Conservation (phyloP, 2,329 filamentous ascomycete species). For the Cucurbitaria berberidis region DNA sequence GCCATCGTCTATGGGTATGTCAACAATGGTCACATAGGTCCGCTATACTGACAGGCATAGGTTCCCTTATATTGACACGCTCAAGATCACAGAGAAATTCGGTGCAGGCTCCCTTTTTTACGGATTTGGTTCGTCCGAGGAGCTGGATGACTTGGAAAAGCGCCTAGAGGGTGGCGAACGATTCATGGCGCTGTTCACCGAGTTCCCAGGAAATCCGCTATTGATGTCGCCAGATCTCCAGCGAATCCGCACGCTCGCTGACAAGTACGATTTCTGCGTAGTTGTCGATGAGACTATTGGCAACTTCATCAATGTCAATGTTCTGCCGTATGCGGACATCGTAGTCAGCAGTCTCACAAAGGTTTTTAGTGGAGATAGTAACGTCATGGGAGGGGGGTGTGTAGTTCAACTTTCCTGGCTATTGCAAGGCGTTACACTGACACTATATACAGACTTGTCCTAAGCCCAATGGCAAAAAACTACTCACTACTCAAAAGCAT, state of each 20-base stretch:
- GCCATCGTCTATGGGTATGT: conserved; percentile 81
- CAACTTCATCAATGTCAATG: conserved; percentile 94
- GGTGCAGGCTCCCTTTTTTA: conserved; percentile 90
- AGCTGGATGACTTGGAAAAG: conserved; percentile 82
- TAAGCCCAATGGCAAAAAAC: conserved; percentile 71
- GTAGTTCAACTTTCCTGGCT: conserved; percentile 3
- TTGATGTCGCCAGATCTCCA: conserved; percentile 82
- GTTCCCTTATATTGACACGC: conserved; percentile 96
- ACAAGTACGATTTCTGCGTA: conserved; percentile 84
- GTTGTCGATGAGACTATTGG: conserved; percentile 96
- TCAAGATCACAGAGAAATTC: conserved; percentile 95
- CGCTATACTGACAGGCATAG: conserved; percentile 23
- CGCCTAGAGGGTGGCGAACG: conserved; percentile 74
- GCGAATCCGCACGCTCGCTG: conserved; percentile 80
- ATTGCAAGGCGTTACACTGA: conserved; percentile 9
- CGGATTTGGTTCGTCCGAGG: conserved; percentile 75
- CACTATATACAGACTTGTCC: conserved; percentile 54
- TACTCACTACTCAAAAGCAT: conserved; percentile 72
- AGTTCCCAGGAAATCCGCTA: conserved; percentile 93
- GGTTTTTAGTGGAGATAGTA: conserved; percentile 95
- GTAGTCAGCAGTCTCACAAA: conserved; percentile 96
- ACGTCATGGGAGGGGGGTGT: conserved; percentile 91
- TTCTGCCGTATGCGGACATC: conserved; percentile 85
- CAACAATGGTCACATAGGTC: background rate
- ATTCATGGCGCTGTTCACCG: conserved; percentile 86